These are phyloP conservation scores for Colletotrichum coccodes DNA, from an alignment of 2,329 filamentous ascomycete species.

Conservation along the genomic window DNA sequence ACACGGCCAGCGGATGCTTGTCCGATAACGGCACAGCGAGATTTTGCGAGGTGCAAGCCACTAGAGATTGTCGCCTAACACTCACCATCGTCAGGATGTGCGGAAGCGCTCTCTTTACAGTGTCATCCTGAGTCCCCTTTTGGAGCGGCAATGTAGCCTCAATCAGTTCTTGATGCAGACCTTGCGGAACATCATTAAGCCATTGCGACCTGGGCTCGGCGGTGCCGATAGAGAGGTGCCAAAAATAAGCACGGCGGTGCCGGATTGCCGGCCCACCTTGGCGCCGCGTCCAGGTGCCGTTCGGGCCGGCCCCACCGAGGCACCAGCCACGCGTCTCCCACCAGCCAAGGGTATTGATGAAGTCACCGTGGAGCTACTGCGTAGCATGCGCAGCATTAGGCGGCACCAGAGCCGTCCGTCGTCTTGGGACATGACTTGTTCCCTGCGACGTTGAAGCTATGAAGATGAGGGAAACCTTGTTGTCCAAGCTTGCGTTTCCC, in stretches of 20 bases:
- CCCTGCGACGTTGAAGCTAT: not conserved
- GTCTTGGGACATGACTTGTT: not conserved
- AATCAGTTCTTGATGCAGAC: too few species aligned
- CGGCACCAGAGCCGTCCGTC: not conserved
- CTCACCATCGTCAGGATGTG: too few species aligned
- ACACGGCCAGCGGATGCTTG: too few species aligned
- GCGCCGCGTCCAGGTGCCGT: constrained; percentile 13
- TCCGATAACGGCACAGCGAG: too few species aligned
- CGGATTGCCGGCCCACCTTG: constrained; percentile 24
- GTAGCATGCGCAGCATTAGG: not conserved
- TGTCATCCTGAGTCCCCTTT: too few species aligned
- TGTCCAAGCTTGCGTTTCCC: not conserved
- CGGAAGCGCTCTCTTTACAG: too few species aligned
- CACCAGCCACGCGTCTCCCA: constrained; percentile 18
- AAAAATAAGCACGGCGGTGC: not conserved
- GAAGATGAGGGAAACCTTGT: constrained; percentile 1
- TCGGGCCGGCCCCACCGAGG: not conserved
- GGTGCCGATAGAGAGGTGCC: not conserved
- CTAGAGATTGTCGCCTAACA: too few species aligned
- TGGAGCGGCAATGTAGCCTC: too few species aligned
- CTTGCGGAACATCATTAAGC: not conserved
- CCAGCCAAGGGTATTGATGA: constrained; percentile 22
- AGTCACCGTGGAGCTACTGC: constrained; percentile 22
- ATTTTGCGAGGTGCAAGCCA: too few species aligned
- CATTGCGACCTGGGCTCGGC: not conserved